A percentile compares a stretch with the other conserved stretches of the same genome.
phyloP scores from a whole-genome alignment of 345 rosid species.

The Citrus mangshanensis region DNA sequence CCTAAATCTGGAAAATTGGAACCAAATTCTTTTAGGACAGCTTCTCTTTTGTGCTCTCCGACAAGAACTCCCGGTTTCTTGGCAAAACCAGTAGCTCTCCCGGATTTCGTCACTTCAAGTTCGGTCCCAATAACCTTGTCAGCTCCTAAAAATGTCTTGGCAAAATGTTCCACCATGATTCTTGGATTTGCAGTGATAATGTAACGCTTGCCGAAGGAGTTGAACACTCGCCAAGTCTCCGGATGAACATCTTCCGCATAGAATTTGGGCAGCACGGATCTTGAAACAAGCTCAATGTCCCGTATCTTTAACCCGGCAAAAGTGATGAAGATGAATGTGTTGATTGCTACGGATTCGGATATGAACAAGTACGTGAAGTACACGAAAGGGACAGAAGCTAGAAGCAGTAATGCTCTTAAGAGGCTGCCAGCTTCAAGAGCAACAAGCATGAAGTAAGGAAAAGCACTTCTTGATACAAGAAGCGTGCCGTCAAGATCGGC shows the following conservation, averaged over 20 bases:
- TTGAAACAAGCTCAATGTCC: slow-evolving; percentile 73
- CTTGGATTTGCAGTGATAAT: slow-evolving; percentile 78
- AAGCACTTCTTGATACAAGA: slow-evolving; percentile 72
- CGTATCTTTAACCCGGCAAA: slow-evolving; percentile 58
- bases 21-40: slow-evolving; percentile 59
- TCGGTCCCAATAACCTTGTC: slow-evolving; percentile 89
- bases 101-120: slow-evolving; percentile 60
- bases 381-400: slow-evolving; percentile 68
- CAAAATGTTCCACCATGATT: slow-evolving; percentile 88
- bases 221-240: slow-evolving; percentile 76
- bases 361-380: slow-evolving; percentile 52
- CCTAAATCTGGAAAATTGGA: slow-evolving; percentile 70
- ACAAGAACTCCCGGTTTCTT: slow-evolving; percentile 67
- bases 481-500: slow-evolving; percentile 86
- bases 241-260: slow-evolving; percentile 90
- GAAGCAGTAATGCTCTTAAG: slow-evolving; percentile 54
- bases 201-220: slow-evolving; percentile 69
- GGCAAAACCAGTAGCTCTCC: slow-evolving; percentile 77
- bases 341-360: slow-evolving; percentile 71
- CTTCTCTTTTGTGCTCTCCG: slow-evolving; percentile 60
- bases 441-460: slow-evolving; percentile 80
- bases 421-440: slow-evolving; percentile 93
- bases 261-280: slow-evolving; percentile 79
- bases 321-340: slow-evolving; percentile 62
- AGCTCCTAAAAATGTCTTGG: slow-evolving; percentile 58